Evolutionary conservation across 2,329 filamentous ascomycete genomes (phyloP).

Genomic region (Alternaria gaisen): DNA sequence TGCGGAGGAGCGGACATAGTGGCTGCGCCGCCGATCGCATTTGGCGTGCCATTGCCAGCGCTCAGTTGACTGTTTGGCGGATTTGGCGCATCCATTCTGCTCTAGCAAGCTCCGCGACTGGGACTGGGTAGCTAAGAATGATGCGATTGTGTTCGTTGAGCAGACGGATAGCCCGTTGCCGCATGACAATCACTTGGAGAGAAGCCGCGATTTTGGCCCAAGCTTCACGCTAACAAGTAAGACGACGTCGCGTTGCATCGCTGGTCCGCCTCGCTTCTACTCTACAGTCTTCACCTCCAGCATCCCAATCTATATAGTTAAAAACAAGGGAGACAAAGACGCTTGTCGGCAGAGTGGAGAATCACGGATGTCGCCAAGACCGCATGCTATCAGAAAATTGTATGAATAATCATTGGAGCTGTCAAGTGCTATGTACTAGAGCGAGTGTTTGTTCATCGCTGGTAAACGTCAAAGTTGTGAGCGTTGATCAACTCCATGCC

Average conservation of each 20-base stretch:
- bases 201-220: slow-evolving; percentile 8
- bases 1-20: slow-evolving; percentile 29
- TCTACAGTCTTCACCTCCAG: neutral
- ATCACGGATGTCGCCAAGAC: neutral
- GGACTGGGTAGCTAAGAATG: slow-evolving; percentile 8
- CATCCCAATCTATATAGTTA: no score
- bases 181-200: slow-evolving; percentile 4
- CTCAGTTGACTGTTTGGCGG: slow-evolving; percentile 14
- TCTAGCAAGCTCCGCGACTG: slow-evolving; percentile 22
- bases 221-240: slow-evolving; percentile 16
- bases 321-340: neutral
- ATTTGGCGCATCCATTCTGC: slow-evolving; percentile 32
- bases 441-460: slow-evolving; percentile 4
- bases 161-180: neutral
- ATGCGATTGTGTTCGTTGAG: slow-evolving; percentile 9
- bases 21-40: slow-evolving; percentile 25
- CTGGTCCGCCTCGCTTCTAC: neutral
- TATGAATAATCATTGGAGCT: neutral
- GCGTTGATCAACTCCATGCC: slow-evolving; percentile 57
- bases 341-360: neutral
- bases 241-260: slow-evolving; percentile 5
- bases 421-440: neutral
- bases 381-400: neutral
- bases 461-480: slow-evolving; percentile 22
- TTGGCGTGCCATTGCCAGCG: slow-evolving; percentile 32